phyloP scores from a whole-genome alignment of 192 early-diverging fungal genomes.

The Coemansia asiatica region DNA sequence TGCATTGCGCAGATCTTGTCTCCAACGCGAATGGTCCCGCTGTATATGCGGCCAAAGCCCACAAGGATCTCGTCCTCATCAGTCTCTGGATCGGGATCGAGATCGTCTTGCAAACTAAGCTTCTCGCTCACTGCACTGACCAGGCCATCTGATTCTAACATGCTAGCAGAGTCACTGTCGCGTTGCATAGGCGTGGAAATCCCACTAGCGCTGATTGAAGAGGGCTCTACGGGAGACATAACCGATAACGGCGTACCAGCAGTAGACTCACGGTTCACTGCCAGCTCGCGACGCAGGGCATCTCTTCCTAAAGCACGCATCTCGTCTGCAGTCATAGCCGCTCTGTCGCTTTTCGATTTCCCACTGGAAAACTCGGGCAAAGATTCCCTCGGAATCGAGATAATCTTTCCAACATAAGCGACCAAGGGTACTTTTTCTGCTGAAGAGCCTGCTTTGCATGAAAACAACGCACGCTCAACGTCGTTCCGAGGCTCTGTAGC shows the following conservation, averaged over 20 bases:
- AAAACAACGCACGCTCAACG: slow-evolving; percentile 72
- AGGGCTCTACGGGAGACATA: slow-evolving; percentile 9
- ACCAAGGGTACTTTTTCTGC: slow-evolving; percentile 65
- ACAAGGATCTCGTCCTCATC: slow-evolving; percentile 68
- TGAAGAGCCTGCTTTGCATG: slow-evolving; percentile 61
- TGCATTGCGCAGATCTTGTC: slow-evolving; percentile 86
- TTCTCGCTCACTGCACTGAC: slow-evolving; percentile 33
- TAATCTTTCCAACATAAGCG: slow-evolving; percentile 93
- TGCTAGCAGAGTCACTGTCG: slow-evolving; percentile 1
- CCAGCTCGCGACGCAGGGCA: slow-evolving; percentile 52
- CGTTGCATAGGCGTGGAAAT: slow-evolving; percentile 18
- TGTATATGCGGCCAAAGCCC: slow-evolving; percentile 94
- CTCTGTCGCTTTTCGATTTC: slow-evolving; percentile 59
- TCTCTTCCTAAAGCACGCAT: slow-evolving; percentile 73
- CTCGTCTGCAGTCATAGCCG: slow-evolving; percentile 81
- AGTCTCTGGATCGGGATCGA: slow-evolving; percentile 27
- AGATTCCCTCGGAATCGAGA: slow-evolving; percentile 73
- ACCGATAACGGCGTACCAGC: slow-evolving; percentile 26
- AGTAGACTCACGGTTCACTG: slow-evolving; percentile 24
- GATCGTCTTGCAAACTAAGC: slow-evolving; percentile 29
- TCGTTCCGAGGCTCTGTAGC: slow-evolving; percentile 56
- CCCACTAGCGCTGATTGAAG: slow-evolving; percentile 37
- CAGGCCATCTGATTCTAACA: slow-evolving; percentile 20
- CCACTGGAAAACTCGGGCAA: slow-evolving; percentile 61
- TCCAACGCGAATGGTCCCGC: slow-evolving; percentile 83